Percentiles rank a stretch among this genome's conserved stretches.
Conservation (phyloP, 2,329 filamentous ascomycete species). For the Diaporthe vexans region DNA sequence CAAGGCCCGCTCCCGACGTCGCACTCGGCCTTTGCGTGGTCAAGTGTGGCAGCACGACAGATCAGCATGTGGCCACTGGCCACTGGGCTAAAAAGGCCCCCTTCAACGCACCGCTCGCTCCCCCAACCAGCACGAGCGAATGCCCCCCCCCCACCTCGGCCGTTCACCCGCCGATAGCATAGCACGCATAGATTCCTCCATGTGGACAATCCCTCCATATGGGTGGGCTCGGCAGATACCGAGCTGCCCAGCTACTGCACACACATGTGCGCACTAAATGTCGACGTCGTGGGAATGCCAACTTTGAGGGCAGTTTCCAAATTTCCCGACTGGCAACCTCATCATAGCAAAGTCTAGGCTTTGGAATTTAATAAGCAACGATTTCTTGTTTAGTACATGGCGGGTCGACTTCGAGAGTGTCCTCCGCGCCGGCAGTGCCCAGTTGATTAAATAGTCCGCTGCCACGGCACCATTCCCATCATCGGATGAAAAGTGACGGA, state of each 20-base stretch:
- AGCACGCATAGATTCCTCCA: background rate
- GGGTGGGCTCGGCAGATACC: background rate
- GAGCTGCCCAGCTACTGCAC: background rate
- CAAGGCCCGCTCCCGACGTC: background rate
- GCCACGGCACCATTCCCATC: background rate
- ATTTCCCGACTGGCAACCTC: background rate
- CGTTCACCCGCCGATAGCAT: background rate
- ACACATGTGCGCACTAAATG: background rate
- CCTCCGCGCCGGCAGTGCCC: slow-evolving; percentile 19
- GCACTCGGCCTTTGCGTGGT: background rate
- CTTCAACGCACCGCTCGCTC: background rate
- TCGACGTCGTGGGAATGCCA: background rate
- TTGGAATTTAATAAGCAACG: background rate
- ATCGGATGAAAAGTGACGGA: slow-evolving; percentile 7
- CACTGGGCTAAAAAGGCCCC: too few species aligned
- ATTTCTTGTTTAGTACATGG: slow-evolving; percentile 8
- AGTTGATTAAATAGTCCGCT: slow-evolving; percentile 28
- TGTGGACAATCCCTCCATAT: too few species aligned
- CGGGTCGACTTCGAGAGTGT: background rate
- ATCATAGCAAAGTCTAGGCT: background rate
- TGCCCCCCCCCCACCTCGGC: background rate
- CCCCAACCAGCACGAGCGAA: background rate
- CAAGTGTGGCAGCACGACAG: background rate
- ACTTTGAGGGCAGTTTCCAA: background rate
- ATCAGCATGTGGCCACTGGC: slow-evolving; percentile 1